Base-by-base conservation (phyloP, 495 filamentous ascomycete genomes). In the Neurospora sp. region DNA sequence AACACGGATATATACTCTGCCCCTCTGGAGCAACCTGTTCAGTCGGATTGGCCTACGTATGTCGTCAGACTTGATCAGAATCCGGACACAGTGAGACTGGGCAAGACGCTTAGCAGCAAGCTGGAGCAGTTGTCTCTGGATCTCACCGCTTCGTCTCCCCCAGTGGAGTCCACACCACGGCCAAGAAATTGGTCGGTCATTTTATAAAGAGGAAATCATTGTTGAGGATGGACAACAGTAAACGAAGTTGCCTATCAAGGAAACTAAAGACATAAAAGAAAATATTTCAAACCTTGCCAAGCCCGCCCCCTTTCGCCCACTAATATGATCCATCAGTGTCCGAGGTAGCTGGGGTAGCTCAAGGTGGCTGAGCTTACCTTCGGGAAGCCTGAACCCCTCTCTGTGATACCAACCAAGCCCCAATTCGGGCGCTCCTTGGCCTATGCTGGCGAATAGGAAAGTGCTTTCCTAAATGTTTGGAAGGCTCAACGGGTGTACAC, bases 31-130 rank as follows among this genome's bases (percentile, higher is more conserved):
- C 76, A 80, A 31, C 59, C 74, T 7, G 37, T 79, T 1, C 72
- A 74, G 59, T 76, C 73, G 16, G 72, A 77, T 68, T 80, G 77
- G 77, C 77, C 77, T 12, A 53, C 68, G 35, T 79, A 75, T 38
- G 73, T 71, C 31, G 27, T 76, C 7, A 69, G 72, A 4, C 70
- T 75, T 27, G 74, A 77, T 27, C 68, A 73, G 35, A 73, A 68
- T 11, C 70, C 69, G 10, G 76, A 75, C 42, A 37, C 69, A 40
- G 39, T 71, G 39, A 72, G 69, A 37, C 39, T 69, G 69, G 68
- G 72, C 4, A 41, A 41, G 38, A 74, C 71, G 18, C 59, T 80
- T 35, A 74, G 73, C 20, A 74, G 41, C 27, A 69, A 39, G 37
- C 35, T 79, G 37, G 76, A 70, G 37, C 65, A 44, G 3, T 65